A percentile compares a stretch with the other conserved stretches of the same genome.
These are phyloP conservation scores for Acacia confusa DNA, from an alignment of 306 rosid species.

Conservation along the genomic window DNA sequence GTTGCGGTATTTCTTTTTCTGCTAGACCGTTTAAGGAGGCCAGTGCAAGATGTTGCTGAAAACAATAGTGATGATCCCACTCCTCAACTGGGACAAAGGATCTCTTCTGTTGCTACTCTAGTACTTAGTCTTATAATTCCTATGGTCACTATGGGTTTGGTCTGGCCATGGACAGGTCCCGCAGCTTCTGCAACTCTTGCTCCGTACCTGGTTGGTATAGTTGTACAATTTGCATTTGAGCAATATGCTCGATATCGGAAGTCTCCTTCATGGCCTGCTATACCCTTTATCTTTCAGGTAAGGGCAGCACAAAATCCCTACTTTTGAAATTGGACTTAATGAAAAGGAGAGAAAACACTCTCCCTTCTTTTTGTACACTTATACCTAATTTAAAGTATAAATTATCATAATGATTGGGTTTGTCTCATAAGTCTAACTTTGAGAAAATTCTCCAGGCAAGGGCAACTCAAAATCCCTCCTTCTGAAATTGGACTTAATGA, in stretches of 20 bases:
- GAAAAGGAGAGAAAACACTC: neutral
- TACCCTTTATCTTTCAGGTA: constrained; percentile 96
- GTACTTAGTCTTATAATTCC: constrained; percentile 95
- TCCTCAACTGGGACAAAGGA: constrained; percentile 69
- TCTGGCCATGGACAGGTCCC: constrained; percentile 99
- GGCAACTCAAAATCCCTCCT: constrained; percentile 6
- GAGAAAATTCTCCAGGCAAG: too few relatives aligned
- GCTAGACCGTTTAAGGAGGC: constrained; percentile 67
- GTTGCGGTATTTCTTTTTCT: constrained; percentile 76
- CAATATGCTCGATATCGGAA: constrained; percentile 84
- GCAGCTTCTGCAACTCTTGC: constrained; percentile 99
- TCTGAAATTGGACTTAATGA: neutral
- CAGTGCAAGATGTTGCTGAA: constrained; percentile 41
- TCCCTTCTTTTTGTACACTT: neutral
- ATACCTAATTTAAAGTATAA: neutral
- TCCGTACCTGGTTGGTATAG: constrained; percentile 89
- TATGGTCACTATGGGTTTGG: constrained; percentile 98
- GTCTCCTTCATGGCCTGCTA: constrained; percentile 87
- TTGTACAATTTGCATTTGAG: constrained; percentile 97
- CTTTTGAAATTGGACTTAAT: constrained; percentile 1
- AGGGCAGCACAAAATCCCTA: constrained; percentile 25
- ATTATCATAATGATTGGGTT: too few relatives aligned
- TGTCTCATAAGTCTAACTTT: too few relatives aligned
- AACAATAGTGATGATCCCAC: constrained; percentile 35
- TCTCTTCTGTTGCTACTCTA: constrained; percentile 75